A percentile compares a stretch with the other conserved stretches of the same genome.
phyloP scores from a whole-genome alignment of 2,329 filamentous ascomycete genomes.

The Eutypella sp. region DNA sequence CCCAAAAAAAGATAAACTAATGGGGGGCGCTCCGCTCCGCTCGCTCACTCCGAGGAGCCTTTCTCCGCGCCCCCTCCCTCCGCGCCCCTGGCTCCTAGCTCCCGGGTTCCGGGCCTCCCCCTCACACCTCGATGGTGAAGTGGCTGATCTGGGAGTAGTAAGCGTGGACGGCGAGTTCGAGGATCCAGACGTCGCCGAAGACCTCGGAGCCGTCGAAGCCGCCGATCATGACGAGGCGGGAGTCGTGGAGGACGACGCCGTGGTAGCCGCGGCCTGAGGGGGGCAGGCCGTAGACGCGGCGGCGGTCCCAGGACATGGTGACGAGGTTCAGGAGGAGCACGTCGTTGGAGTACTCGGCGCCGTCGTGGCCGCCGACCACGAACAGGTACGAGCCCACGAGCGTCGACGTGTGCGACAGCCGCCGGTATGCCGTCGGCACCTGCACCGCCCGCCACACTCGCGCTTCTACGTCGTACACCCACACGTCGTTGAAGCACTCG shows the following conservation, averaged over 20 bases:
- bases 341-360: slow-evolving; percentile 64
- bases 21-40: too few relatives aligned
- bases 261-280: slow-evolving; percentile 64
- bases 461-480: slow-evolving; percentile 65
- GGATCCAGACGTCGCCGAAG: slow-evolving; percentile 61
- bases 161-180: slow-evolving; percentile 64
- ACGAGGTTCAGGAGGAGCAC: slow-evolving; percentile 65
- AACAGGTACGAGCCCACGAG: slow-evolving; percentile 67
- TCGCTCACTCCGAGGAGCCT: too few relatives aligned
- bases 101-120: too few relatives aligned
- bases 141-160: slow-evolving; percentile 72
- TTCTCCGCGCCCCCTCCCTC: too few relatives aligned
- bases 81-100: too few relatives aligned
- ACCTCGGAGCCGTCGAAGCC: slow-evolving; percentile 65
- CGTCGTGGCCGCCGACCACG: slow-evolving; percentile 65
- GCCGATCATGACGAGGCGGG: slow-evolving; percentile 58
- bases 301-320: slow-evolving; percentile 68
- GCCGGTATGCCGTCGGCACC: slow-evolving; percentile 57
- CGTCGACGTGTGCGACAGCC: slow-evolving; percentile 64
- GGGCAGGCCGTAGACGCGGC: slow-evolving; percentile 58
- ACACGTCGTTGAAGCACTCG: slow-evolving; percentile 69
- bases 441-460: slow-evolving; percentile 54
- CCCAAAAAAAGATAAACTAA: too few relatives aligned
- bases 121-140: slow-evolving; percentile 62
- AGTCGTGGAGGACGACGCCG: slow-evolving; percentile 61